Evolutionary conservation across 2,329 filamentous ascomycete species (phyloP), one percentile per base, ranked within the genome.

Genomic region (Cytospora leucostoma): DNA sequence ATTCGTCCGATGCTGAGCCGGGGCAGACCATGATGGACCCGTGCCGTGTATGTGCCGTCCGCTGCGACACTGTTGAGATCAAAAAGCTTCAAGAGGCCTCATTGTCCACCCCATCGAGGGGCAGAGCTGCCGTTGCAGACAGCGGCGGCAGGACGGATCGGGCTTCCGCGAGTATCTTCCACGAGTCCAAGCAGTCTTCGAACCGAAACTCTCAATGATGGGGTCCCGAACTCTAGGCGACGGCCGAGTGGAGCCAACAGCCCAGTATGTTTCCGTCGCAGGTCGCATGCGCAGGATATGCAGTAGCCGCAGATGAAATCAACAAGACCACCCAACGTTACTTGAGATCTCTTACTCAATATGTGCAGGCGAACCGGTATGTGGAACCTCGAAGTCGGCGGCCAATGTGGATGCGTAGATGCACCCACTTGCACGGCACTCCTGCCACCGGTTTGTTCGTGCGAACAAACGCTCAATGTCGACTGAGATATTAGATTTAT

Each of bases 331-430:
- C 2, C 37, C 38, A 54, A n/a, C 56, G 38, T 54, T 56, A 56
- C 56, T 61, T 21, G 17, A 52, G 55, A 53, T 53, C 38, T 61
- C 38, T 47, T 59, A 38, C 37, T 59, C n/a, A 55, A 63, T 65
- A 64, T 65, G 44, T 65, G 64, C 61, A 65, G 57, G 61, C 61
- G 60, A 60, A 63, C 49, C 60, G 34, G 50, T 59, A 55, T 59
- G 53, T 59, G 49, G 47, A 57, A 55, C 35, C n/a, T 56, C 58
- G 54, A 35, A 49, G 56, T 57, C 27, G 62, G 52, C 57, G 38
- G 55, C 32, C 35, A 55, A 60, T 34, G 38, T 47, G 54, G 53
- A 32, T 57, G 53, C 59, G 38, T 47, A 21, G 40, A 49, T 60
- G 54, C n/a, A 17, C 38, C 40, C n/a, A 47, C 40, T 10, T 19